phyloP scores from a whole-genome alignment of 2,329 filamentous ascomycete species.

The Chaetomium olivaceum region DNA sequence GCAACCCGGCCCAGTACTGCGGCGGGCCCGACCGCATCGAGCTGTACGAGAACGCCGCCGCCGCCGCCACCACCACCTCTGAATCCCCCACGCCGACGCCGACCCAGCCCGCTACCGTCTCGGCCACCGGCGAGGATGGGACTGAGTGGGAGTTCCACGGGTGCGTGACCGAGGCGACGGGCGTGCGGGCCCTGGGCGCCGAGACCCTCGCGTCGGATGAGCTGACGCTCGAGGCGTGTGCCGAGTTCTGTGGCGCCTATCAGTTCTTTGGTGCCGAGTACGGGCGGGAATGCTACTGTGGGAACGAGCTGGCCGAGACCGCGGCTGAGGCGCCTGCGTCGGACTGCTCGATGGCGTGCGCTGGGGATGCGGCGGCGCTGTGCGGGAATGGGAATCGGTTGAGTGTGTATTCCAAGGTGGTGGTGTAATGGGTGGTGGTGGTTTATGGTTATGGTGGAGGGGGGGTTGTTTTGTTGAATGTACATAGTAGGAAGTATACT shows the following conservation, averaged over 20 bases:
- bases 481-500: not conserved
- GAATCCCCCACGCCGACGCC: constrained; percentile 19
- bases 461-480: constrained; percentile 13
- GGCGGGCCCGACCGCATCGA: constrained; percentile 40
- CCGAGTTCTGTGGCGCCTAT: constrained; percentile 39
- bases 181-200: constrained; percentile 40
- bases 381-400: constrained; percentile 46
- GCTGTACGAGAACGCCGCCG: constrained; percentile 29
- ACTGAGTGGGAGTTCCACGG: constrained; percentile 38
- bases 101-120: constrained; percentile 38
- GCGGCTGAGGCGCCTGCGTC: constrained; percentile 33
- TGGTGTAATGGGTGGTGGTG: constrained; percentile 17
- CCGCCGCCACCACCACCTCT: constrained; percentile 20
- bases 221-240: constrained; percentile 45
- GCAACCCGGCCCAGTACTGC: constrained; percentile 41
- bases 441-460: not conserved
- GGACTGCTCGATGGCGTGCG: constrained; percentile 47
- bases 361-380: constrained; percentile 40
- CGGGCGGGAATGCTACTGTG: constrained; percentile 46
- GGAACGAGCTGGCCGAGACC: constrained; percentile 38
- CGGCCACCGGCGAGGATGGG: constrained; percentile 16
- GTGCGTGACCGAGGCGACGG: constrained; percentile 43
- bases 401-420: constrained; percentile 31
- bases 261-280: constrained; percentile 44
- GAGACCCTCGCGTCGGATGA: constrained; percentile 36